Conservation (phyloP, 495 filamentous ascomycete species). For the Lindgomyces ingoldianus region DNA sequence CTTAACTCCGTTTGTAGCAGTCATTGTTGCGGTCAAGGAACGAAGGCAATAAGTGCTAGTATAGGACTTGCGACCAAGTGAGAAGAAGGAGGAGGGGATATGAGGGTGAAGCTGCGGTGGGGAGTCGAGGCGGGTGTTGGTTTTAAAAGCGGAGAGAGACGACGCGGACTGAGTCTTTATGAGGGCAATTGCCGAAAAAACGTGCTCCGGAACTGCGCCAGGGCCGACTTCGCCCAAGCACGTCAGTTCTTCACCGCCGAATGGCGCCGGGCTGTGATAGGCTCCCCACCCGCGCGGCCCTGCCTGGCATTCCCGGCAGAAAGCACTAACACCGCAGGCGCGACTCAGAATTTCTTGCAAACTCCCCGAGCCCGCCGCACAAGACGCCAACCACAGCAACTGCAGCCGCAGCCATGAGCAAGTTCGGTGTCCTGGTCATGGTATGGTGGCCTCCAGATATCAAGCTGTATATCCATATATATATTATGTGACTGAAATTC, state of each 20-base stretch:
- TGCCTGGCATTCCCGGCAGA: conserved; percentile 3
- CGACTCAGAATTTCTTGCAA: background rate
- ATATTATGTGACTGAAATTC: too few species aligned
- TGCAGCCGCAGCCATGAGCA: conserved; percentile 66
- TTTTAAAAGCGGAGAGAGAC: conserved; percentile 2
- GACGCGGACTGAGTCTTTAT: background rate
- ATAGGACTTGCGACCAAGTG: conserved; percentile 34
- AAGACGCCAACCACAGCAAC: background rate
- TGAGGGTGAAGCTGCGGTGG: conserved; percentile 27
- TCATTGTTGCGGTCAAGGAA: conserved; percentile 21
- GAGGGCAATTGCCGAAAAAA: conserved; percentile 29
- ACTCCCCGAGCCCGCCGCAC: background rate
- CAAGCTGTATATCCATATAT: too few species aligned
- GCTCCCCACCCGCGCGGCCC: background rate
- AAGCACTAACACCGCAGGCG: background rate
- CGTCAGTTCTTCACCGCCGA: conserved; percentile 10
- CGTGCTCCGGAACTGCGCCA: conserved; percentile 3
- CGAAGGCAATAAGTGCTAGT: conserved; percentile 10
- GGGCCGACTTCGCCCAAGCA: background rate
- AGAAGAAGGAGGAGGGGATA: conserved; percentile 27
- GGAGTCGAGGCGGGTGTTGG: conserved; percentile 6
- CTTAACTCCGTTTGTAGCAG: conserved; percentile 52
- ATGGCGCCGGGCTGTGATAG: background rate
- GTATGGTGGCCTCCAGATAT: conserved; percentile 65
- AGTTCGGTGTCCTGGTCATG: conserved; percentile 92